These are phyloP conservation scores for Aspergillus bombycis DNA, from an alignment of 2,329 filamentous ascomycete genomes.

Conservation along the genomic window DNA sequence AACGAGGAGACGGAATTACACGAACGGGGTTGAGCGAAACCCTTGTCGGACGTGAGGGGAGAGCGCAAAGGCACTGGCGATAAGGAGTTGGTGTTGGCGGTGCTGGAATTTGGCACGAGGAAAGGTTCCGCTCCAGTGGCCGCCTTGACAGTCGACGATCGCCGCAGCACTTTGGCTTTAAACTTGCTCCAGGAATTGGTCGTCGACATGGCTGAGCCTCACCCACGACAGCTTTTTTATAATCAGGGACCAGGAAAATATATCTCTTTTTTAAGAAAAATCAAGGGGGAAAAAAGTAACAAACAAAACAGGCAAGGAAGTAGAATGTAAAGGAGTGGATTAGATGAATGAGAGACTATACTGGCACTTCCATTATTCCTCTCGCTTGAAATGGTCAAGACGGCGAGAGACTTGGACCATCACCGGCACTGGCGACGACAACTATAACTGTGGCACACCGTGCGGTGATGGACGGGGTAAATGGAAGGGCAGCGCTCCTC, in stretches of 20 bases:
- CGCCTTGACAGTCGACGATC: conserved; percentile 35
- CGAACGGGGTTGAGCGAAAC: conserved; percentile 12
- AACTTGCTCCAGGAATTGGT: conserved; percentile 40
- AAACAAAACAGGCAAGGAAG: conserved; percentile 2
- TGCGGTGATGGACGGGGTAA: background rate
- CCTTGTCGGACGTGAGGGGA: conserved; percentile 3
- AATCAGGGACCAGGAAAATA: conserved; percentile 5
- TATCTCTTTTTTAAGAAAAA: background rate
- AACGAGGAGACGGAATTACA: conserved; percentile 9
- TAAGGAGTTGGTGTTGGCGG: conserved; percentile 9
- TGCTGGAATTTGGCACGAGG: conserved; percentile 14
- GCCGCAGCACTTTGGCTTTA: conserved; percentile 41
- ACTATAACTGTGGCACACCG: background rate
- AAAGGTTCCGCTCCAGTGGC: conserved; percentile 14
- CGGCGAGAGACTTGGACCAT: background rate
- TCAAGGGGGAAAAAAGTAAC: background rate
- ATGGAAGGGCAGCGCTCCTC: background rate
- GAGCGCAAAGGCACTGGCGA: conserved; percentile 7
- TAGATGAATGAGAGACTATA: conserved; percentile 2
- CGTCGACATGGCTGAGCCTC: conserved; percentile 28
- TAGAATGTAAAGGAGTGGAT: background rate
- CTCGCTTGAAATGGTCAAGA: background rate
- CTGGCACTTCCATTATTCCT: conserved; percentile 1
- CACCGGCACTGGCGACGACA: background rate
- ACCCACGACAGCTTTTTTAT: background rate